A percentile compares a stretch with the other conserved stretches of the same genome.
Evolutionary conservation across 129 eudicot genomes (phyloP).

Genomic region (Cynara cardunculus): DNA sequence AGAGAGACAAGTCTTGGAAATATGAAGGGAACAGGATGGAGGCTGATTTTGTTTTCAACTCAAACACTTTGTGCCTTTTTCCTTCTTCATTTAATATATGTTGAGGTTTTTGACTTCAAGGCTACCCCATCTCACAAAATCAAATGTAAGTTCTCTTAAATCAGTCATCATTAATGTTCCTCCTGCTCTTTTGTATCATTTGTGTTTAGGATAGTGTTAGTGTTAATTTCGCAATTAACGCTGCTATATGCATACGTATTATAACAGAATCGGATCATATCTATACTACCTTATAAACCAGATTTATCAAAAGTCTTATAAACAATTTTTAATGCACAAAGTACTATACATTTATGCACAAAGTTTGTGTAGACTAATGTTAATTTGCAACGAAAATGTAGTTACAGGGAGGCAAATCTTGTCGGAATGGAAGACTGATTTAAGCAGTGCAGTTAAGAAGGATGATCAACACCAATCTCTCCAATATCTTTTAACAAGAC

Average conservation of each 20-base stretch:
- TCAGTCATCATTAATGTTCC: background rate
- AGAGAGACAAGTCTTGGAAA: constrained; percentile 10
- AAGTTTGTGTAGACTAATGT: too few relatives aligned
- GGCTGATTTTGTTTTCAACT: constrained; percentile 26
- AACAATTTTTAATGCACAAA: too few relatives aligned
- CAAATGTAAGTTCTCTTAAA: constrained; percentile 17
- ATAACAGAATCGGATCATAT: too few relatives aligned
- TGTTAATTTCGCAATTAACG: too few relatives aligned
- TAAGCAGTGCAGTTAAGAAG: constrained; percentile 15
- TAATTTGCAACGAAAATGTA: background rate
- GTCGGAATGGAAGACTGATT: constrained; percentile 25
- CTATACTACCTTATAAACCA: too few relatives aligned
- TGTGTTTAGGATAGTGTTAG: background rate
- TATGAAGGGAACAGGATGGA: constrained; percentile 32
- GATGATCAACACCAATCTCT: constrained; percentile 28
- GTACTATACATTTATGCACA: too few relatives aligned
- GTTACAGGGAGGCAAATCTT: constrained; percentile 38
- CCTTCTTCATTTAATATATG: constrained; percentile 25
- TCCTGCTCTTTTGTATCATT: background rate
- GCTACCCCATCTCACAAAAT: constrained; percentile 26
- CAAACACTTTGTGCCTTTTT: constrained; percentile 26
- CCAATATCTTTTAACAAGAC: constrained; percentile 28
- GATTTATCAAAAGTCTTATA: too few relatives aligned
- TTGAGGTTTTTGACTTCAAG: constrained; percentile 13
- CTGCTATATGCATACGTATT: too few relatives aligned